These are phyloP conservation scores for Podaxis carcinomalis DNA, from an alignment of 768 basidiomycete genomes.

Conservation along the genomic window DNA sequence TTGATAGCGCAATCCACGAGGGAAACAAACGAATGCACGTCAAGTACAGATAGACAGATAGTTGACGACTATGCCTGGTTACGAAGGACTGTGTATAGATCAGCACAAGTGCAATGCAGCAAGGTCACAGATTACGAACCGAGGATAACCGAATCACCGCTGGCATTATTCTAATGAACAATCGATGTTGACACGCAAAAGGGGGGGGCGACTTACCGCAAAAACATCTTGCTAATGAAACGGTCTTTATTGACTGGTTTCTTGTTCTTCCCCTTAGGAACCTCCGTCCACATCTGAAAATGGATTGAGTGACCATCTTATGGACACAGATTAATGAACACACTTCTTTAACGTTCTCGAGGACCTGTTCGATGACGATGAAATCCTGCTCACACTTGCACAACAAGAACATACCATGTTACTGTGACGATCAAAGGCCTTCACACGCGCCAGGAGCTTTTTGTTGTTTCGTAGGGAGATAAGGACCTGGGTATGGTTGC, in stretches of 20 bases:
- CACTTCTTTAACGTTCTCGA: slow-evolving; percentile 98
- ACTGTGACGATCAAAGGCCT: slow-evolving; percentile 97
- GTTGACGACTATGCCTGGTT: slow-evolving; percentile 51
- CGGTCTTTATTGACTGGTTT: slow-evolving; percentile 99
- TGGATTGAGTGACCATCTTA: neutral
- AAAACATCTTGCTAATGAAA: slow-evolving; percentile 99
- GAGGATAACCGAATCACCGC: slow-evolving; percentile 96
- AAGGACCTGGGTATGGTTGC: slow-evolving; percentile 96
- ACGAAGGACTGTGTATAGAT: slow-evolving; percentile 56
- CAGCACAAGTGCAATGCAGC: slow-evolving; percentile 22
- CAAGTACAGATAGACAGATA: neutral
- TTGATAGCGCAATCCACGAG: neutral
- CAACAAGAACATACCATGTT: slow-evolving; percentile 75
- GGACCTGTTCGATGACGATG: slow-evolving; percentile 50
- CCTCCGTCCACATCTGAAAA: slow-evolving; percentile 97
- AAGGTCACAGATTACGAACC: slow-evolving; percentile 51
- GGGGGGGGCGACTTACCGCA: slow-evolving; percentile 52
- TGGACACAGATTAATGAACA: slow-evolving; percentile 14
- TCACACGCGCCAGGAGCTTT: slow-evolving; percentile 92
- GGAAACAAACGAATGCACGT: neutral
- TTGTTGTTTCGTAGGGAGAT: slow-evolving; percentile 98
- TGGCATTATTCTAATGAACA: slow-evolving; percentile 23
- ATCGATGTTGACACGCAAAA: slow-evolving; percentile 1
- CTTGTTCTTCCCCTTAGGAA: slow-evolving; percentile 97
- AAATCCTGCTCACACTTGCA: neutral